Evolutionary conservation across 228 moss, liverwort and hornwort genomes (phyloP), one percentile per base, ranked within the genome.

Genomic region (Sphagnum fallax): DNA sequence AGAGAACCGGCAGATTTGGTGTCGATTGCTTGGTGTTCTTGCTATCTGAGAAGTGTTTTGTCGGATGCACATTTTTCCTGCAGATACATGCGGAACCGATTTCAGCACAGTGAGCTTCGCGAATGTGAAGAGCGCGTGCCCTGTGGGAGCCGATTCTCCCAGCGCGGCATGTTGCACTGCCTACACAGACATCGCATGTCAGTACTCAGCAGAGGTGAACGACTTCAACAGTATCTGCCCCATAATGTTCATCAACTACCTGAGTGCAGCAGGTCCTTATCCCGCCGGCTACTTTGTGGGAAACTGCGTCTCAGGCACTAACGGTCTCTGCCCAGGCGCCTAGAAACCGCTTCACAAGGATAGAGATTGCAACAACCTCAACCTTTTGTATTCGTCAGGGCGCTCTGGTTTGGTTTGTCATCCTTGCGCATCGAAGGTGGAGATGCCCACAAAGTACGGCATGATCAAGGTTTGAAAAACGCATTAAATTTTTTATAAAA

Each of bases 221-320:
- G 60, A 94, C 70, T 83, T 92, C 49, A 76, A 67, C 6, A 83
- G 71, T 51, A 71, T 94, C 10, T 94, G 92, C 8, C 88, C 94
- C 0, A 74, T 94, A 13, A 75, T 82, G 53, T 92, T 94, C 76
- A 76, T 85, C 71, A 76, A 80, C 47, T 90, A 88, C 52, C 69
- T 94, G 5, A 78, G 80, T 52, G 70, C 71, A 0, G 88, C 88
- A 0, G 92, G 94, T 0, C 72, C 76, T 1, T 92, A 94, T 51
- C 65, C 72, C 0, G 68, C 69, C 0, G 90, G 94, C 1, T 88
- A 88, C 4, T 95, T 92, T 4, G 77, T 95, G 0, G 91, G 91
- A 0, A 82, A 81, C 4, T 86, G 92, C 7, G 61, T 73, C 6
- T 79, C 82, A 49, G 85, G 82, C 48, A 16, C 82, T 61, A 77